Conservation (phyloP, 1,284 basidiomycete genomes). For the Rugosomyces carneus region DNA sequence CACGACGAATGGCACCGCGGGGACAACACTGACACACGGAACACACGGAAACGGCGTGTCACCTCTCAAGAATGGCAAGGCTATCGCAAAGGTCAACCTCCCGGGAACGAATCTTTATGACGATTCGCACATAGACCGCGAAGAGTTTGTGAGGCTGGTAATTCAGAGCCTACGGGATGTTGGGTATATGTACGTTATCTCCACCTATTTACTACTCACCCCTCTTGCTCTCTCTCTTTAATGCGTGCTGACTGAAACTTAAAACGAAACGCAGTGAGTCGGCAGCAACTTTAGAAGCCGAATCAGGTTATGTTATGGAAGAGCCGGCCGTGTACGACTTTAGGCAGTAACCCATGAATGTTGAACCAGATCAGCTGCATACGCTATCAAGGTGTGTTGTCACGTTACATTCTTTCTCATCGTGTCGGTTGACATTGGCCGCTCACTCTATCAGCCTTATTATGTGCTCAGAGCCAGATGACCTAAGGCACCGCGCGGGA, state of each 20-base stretch:
- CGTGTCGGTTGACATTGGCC: not conserved
- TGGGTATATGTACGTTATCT: constrained; percentile 77
- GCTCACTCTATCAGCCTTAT: constrained; percentile 51
- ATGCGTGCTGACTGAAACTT: not conserved
- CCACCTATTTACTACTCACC: no score
- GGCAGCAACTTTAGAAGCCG: constrained; percentile 81
- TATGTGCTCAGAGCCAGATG: constrained; percentile 84
- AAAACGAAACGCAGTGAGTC: constrained; percentile 57
- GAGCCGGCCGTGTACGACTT: constrained; percentile 76
- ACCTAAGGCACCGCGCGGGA: constrained; percentile 72
- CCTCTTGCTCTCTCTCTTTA: not conserved
- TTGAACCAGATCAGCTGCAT: constrained; percentile 76
- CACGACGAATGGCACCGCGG: constrained; percentile 29
- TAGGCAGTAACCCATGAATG: constrained; percentile 68
- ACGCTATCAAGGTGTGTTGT: constrained; percentile 71
- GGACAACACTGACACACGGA: constrained; percentile 22
- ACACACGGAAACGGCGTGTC: constrained; percentile 15
- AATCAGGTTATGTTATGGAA: constrained; percentile 90
- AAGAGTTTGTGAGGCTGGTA: constrained; percentile 88
- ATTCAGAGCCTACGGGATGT: constrained; percentile 90
- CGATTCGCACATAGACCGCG: constrained; percentile 74
- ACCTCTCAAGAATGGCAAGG: constrained; percentile 36
- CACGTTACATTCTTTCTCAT: not conserved
- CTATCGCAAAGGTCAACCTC: constrained; percentile 53
- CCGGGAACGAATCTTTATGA: constrained; percentile 70